phyloP scores from a whole-genome alignment of 495 filamentous ascomycete species.

The Poronia punctata region DNA sequence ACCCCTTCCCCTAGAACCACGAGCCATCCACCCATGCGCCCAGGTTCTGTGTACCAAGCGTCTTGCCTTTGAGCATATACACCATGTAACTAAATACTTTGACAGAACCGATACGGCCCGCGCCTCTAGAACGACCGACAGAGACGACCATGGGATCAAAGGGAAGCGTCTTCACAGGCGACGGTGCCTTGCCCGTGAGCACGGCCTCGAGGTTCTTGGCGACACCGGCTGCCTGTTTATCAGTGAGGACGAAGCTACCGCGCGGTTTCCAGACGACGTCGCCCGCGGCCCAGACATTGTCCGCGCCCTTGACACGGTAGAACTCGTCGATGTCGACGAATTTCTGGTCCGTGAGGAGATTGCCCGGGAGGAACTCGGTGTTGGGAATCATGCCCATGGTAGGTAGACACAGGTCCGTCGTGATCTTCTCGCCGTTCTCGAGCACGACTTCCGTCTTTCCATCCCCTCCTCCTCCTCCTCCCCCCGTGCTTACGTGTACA shows the following conservation, averaged over 20 bases:
- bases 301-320: slow-evolving; percentile 39
- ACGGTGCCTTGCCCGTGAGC: slow-evolving; percentile 26
- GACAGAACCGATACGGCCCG: slow-evolving; percentile 30
- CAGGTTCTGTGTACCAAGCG: slow-evolving; percentile 27
- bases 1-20: slow-evolving; percentile 22
- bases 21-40: slow-evolving; percentile 33
- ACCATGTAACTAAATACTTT: slow-evolving; percentile 34
- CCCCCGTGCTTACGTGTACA: too few species aligned
- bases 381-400: slow-evolving; percentile 56
- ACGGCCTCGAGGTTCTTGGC: slow-evolving; percentile 38
- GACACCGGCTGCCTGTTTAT: slow-evolving; percentile 41
- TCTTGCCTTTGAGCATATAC: slow-evolving; percentile 36
- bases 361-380: slow-evolving; percentile 48
- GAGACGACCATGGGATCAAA: slow-evolving; percentile 35
- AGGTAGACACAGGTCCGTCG: slow-evolving; percentile 56
- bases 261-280: slow-evolving; percentile 43
- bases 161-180: slow-evolving; percentile 32
- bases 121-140: slow-evolving; percentile 34
- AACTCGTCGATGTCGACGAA: slow-evolving; percentile 52
- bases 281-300: slow-evolving; percentile 47
- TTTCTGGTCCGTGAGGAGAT: slow-evolving; percentile 41
- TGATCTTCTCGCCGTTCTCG: slow-evolving; percentile 30
- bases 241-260: slow-evolving; percentile 38
- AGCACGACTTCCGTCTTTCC: slow-evolving; percentile 35
- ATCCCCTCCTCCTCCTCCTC: too few species aligned